Conservation (phyloP, 768 basidiomycete species). For the Sporobolomyces pararoseus region DNA sequence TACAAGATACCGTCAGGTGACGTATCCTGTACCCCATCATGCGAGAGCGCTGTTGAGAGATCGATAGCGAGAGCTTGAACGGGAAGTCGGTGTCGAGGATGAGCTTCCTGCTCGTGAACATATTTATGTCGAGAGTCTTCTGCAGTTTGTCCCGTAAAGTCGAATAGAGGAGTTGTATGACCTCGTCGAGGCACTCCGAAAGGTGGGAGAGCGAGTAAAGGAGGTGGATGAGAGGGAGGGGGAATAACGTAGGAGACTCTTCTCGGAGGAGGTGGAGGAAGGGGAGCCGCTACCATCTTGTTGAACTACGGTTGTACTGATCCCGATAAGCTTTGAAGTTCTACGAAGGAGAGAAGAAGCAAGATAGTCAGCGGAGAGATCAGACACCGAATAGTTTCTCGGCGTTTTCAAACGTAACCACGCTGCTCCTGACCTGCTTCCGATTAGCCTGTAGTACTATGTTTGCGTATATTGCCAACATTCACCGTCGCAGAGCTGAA, state of each 20-base stretch:
- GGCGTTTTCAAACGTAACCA: not conserved
- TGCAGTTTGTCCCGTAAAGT: not conserved
- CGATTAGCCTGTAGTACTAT: no score
- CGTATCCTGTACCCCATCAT: conserved; percentile 22
- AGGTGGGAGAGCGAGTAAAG: conserved; percentile 35
- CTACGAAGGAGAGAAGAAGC: not conserved
- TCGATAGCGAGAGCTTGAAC: conserved; percentile 45
- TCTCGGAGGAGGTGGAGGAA: conserved; percentile 22
- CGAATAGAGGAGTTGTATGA: conserved; percentile 19
- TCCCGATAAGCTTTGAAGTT: not conserved
- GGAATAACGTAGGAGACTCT: conserved; percentile 40
- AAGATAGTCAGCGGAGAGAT: not conserved
- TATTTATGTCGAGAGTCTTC: conserved; percentile 9
- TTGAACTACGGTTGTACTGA: not conserved
- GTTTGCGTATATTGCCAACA: no score
- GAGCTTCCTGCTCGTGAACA: conserved; percentile 8
- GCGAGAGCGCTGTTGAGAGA: conserved; percentile 36
- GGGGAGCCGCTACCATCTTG: conserved; percentile 22
- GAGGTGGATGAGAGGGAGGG: conserved; percentile 16
- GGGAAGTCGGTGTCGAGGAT: conserved; percentile 41
- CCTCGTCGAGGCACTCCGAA: conserved; percentile 4
- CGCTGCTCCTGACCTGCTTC: no score
- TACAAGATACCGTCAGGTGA: conserved; percentile 43
- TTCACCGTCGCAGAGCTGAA: no score
- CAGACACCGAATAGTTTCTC: not conserved